Percentiles rank a stretch among this genome's conserved stretches.
Evolutionary conservation across 306 rosid genomes (phyloP).

Genomic region (Lathyrus tuberosus): DNA sequence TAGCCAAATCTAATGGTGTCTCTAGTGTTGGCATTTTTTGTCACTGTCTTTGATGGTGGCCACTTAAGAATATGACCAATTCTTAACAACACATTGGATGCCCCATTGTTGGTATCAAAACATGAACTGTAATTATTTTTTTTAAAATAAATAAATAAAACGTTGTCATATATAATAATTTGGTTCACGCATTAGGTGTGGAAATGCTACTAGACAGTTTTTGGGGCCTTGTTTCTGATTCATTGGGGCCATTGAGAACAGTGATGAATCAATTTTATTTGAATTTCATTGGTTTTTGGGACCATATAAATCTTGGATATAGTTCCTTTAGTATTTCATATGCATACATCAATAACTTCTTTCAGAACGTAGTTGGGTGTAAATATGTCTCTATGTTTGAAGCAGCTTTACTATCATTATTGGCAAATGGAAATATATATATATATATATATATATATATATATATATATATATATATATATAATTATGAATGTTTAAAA

Average conservation of each 20-base stretch:
- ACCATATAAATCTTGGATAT: conserved; percentile 49
- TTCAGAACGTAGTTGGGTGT: conserved; percentile 13
- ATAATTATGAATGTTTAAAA: too few relatives aligned
- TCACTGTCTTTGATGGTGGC: conserved; percentile 56
- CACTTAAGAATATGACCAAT: conserved; percentile 39
- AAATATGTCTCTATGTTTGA: conserved; percentile 40
- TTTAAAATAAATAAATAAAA: not conserved
- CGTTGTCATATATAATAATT: conserved; percentile 50
- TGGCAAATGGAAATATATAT: conserved; percentile 7
- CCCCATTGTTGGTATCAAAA: conserved; percentile 50
- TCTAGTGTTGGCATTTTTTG: conserved; percentile 53
- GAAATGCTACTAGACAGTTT: conserved; percentile 56
- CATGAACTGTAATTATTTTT: conserved; percentile 40
- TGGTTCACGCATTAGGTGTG: conserved; percentile 79
- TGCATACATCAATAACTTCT: conserved; percentile 38
- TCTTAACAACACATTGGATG: conserved; percentile 59
- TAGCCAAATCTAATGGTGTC: conserved; percentile 41
- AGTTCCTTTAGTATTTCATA: conserved; percentile 45
- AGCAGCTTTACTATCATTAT: conserved; percentile 30
- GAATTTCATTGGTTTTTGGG: conserved; percentile 47
- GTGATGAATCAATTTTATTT: conserved; percentile 43
- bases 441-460: not conserved
- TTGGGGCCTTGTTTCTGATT: conserved; percentile 59
- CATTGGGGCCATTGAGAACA: conserved; percentile 44
- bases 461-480: too few relatives aligned